These are phyloP conservation scores for Nothophytophthora sp. DNA, from an alignment of 352 stramenopile species.

Conservation along the genomic window DNA sequence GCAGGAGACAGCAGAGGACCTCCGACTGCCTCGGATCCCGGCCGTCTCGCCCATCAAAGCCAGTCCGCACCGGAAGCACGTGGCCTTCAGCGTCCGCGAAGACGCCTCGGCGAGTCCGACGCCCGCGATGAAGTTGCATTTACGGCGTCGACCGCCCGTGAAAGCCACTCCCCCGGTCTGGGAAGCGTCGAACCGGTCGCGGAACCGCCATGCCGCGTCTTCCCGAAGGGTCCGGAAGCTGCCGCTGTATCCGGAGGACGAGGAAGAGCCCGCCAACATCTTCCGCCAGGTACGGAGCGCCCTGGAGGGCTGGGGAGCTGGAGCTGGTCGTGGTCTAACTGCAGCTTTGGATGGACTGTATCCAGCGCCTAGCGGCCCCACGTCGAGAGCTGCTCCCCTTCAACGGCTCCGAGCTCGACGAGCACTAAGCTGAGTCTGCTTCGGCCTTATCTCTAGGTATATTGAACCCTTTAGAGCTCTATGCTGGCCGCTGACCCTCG, in stretches of 20 bases:
- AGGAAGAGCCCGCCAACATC: constrained; percentile 11
- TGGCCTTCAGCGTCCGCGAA: constrained; percentile 33
- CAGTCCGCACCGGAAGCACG: constrained; percentile 39
- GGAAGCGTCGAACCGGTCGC: constrained; percentile 11
- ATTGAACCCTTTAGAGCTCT: too few relatives aligned
- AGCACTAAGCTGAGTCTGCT: neutral
- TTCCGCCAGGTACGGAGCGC: constrained; percentile 22
- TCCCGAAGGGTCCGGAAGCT: constrained; percentile 20
- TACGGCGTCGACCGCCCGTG: constrained; percentile 7
- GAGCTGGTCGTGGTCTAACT: neutral
- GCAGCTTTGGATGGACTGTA: too few relatives aligned
- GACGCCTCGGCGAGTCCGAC: neutral
- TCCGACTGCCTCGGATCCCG: constrained; percentile 35
- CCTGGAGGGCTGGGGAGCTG: too few relatives aligned
- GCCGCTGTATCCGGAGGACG: constrained; percentile 7
- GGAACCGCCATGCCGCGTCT: constrained; percentile 35
- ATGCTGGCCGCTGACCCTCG: too few relatives aligned
- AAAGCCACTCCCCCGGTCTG: constrained; percentile 22
- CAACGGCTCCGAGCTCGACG: neutral
- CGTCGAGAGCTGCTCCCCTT: neutral
- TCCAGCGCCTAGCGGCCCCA: neutral
- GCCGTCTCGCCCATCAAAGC: constrained; percentile 58
- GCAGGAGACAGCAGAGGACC: constrained; percentile 5
- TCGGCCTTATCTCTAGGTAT: too few relatives aligned
- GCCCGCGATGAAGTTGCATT: constrained; percentile 8